These are phyloP conservation scores for Leptosphaerulina australis DNA, from an alignment of 2,329 filamentous ascomycete genomes.

Conservation along the genomic window DNA sequence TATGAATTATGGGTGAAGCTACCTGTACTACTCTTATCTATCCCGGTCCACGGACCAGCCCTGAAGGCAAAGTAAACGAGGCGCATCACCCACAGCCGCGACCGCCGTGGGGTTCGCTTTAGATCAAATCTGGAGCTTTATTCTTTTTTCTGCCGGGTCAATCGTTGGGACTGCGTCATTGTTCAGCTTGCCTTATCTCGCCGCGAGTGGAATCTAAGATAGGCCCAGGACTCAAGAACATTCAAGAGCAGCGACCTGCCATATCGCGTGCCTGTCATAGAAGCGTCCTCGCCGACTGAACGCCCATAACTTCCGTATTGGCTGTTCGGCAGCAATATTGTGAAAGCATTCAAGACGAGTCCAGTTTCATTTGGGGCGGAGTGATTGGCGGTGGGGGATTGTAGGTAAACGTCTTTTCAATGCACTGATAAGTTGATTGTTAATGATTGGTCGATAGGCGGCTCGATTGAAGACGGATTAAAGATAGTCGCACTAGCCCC, in stretches of 20 bases:
- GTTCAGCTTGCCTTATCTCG: slow-evolving; percentile 34
- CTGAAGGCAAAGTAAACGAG: slow-evolving; percentile 47
- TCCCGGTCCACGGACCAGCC: slow-evolving; percentile 43
- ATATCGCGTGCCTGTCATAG: slow-evolving; percentile 17
- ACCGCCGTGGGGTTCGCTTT: slow-evolving; percentile 47
- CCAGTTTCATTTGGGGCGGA: slow-evolving; percentile 34
- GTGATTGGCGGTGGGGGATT: slow-evolving; percentile 37
- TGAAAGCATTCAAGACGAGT: slow-evolving; percentile 10
- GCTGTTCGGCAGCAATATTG: slow-evolving; percentile 11
- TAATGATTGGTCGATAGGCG: slow-evolving; percentile 17
- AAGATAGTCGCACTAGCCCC: slow-evolving; percentile 10
- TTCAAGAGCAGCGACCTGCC: slow-evolving; percentile 17
- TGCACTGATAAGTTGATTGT: slow-evolving; percentile 20
- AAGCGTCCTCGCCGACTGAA: slow-evolving; percentile 19
- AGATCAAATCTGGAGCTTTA: slow-evolving; percentile 41
- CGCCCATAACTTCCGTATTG: slow-evolving; percentile 13
- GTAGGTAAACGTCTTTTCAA: slow-evolving; percentile 22
- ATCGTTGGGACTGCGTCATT: slow-evolving; percentile 37
- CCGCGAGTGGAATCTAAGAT: slow-evolving; percentile 28
- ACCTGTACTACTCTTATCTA: slow-evolving; percentile 47
- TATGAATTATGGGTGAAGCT: slow-evolving; percentile 37
- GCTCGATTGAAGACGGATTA: slow-evolving; percentile 1
- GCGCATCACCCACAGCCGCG: slow-evolving; percentile 41
- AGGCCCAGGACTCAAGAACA: slow-evolving; percentile 16
- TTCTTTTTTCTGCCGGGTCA: slow-evolving; percentile 40